Evolutionary conservation across 2,329 filamentous ascomycete genomes (phyloP).

Genomic region (Zymoseptoria brevis): DNA sequence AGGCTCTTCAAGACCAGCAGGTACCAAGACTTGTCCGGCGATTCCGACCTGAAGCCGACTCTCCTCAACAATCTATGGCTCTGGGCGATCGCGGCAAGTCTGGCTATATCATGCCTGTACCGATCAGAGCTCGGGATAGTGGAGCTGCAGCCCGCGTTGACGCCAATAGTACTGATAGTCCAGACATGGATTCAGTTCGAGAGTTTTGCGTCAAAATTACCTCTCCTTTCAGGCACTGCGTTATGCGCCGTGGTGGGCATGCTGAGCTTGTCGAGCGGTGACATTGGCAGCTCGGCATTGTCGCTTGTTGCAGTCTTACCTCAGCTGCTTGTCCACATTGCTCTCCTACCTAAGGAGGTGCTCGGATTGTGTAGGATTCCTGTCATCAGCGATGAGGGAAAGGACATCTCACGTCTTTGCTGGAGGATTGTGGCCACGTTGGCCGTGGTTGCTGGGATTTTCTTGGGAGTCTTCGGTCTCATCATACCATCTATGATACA

Average conservation of each 20-base stretch:
- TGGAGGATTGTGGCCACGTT: background rate
- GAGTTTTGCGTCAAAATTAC: background rate
- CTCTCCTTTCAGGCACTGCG: background rate
- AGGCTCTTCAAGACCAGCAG: background rate
- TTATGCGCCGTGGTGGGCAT: background rate
- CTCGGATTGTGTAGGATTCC: background rate
- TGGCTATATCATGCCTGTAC: background rate
- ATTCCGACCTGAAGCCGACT: background rate
- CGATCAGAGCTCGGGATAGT: background rate
- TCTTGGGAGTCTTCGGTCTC: background rate
- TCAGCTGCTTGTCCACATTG: background rate
- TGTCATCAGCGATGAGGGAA: background rate
- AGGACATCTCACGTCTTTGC: background rate
- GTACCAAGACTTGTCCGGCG: background rate
- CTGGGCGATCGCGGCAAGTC: background rate
- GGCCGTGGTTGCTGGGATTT: background rate
- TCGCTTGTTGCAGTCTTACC: background rate
- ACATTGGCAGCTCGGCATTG: background rate
- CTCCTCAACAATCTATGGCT: background rate
- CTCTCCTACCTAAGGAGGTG: background rate
- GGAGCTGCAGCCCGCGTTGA: constrained; percentile 1
- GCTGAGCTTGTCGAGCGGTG: background rate
- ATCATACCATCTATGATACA: background rate
- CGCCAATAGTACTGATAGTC: background rate
- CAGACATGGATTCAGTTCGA: background rate